Conservation (phyloP, 768 basidiomycete species). For the Lentinula edodes region DNA sequence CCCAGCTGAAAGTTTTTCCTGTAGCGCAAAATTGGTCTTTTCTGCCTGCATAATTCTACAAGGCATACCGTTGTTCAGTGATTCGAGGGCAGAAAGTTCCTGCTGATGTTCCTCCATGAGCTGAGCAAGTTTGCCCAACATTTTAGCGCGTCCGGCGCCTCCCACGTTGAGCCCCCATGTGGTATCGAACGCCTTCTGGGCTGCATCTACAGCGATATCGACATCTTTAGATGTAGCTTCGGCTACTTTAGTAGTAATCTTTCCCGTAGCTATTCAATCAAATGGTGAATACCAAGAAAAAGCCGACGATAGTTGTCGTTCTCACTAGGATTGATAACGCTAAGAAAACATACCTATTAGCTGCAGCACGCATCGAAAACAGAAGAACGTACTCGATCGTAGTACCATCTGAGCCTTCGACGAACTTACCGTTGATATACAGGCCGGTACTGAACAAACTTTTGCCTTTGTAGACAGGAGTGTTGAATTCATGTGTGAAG, state of each 20-base stretch:
- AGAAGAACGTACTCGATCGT: slow-evolving; percentile 54
- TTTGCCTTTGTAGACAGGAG: slow-evolving; percentile 50
- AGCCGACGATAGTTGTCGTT: neutral
- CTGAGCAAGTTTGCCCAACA: slow-evolving; percentile 41
- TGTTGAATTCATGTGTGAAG: slow-evolving; percentile 48
- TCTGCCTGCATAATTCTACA: neutral
- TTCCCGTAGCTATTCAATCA: slow-evolving; percentile 43
- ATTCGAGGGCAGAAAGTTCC: slow-evolving; percentile 40
- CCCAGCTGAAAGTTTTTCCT: slow-evolving; percentile 17
- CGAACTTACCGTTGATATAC: slow-evolving; percentile 69
- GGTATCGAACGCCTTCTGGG: slow-evolving; percentile 32
- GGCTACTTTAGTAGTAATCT: slow-evolving; percentile 42
- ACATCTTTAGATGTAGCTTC: slow-evolving; percentile 55
- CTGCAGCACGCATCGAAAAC: slow-evolving; percentile 22
- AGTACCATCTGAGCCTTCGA: slow-evolving; percentile 44
- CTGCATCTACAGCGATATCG: slow-evolving; percentile 58
- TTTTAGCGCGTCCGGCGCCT: slow-evolving; percentile 25
- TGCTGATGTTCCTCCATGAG: slow-evolving; percentile 40
- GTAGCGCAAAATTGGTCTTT: neutral
- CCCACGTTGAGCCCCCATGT: slow-evolving; percentile 37
- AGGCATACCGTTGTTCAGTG: slow-evolving; percentile 31
- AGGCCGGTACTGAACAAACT: slow-evolving; percentile 59
- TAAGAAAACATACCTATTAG: slow-evolving; percentile 26
- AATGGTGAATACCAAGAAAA: slow-evolving; percentile 7
- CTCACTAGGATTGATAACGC: slow-evolving; percentile 51